Percentiles rank a stretch among this genome's conserved stretches.
phyloP scores from a whole-genome alignment of 2,329 filamentous ascomycete genomes.

The Pseudogymnoascus sp. region DNA sequence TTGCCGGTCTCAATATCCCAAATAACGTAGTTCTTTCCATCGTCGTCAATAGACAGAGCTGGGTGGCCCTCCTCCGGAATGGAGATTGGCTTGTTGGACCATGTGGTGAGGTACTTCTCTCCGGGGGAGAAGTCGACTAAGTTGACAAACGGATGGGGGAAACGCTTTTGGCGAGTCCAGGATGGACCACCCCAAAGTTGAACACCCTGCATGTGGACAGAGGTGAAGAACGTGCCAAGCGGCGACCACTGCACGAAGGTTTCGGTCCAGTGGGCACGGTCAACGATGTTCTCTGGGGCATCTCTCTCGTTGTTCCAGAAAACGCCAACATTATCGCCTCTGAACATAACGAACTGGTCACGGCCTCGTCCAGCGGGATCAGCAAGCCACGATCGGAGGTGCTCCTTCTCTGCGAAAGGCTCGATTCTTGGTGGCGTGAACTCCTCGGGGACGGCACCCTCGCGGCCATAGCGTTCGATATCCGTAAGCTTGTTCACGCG shows the following conservation, averaged over 20 bases:
- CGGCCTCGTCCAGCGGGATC: slow-evolving; percentile 72
- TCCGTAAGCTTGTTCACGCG: slow-evolving; percentile 97
- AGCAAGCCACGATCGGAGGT: slow-evolving; percentile 85
- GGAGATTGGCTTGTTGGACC: slow-evolving; percentile 88
- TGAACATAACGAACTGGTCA: slow-evolving; percentile 94
- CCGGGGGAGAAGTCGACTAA: slow-evolving; percentile 89
- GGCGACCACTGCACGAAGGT: slow-evolving; percentile 98
- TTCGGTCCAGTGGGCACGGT: slow-evolving; percentile 95
- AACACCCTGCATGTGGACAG: slow-evolving; percentile 90
- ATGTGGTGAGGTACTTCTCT: slow-evolving; percentile 91
- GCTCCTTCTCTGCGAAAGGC: slow-evolving; percentile 84
- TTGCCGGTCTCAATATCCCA: slow-evolving; percentile 91
- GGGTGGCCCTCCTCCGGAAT: slow-evolving; percentile 84
- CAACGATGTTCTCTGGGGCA: slow-evolving; percentile 76
- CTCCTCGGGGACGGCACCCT: slow-evolving; percentile 86
- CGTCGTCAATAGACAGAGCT: slow-evolving; percentile 79
- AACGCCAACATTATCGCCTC: slow-evolving; percentile 82
- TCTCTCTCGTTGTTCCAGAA: slow-evolving; percentile 99
- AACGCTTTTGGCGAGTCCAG: slow-evolving; percentile 86
- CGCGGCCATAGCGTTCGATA: slow-evolving; percentile 89
- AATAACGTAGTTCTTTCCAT: slow-evolving; percentile 98
- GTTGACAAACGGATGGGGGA: slow-evolving; percentile 92
- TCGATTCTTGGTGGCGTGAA: slow-evolving; percentile 77
- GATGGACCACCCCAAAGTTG: slow-evolving; percentile 91
- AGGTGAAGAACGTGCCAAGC: slow-evolving; percentile 85